Base-by-base conservation (phyloP, 257 asterid species). In the Ilex asprella region DNA sequence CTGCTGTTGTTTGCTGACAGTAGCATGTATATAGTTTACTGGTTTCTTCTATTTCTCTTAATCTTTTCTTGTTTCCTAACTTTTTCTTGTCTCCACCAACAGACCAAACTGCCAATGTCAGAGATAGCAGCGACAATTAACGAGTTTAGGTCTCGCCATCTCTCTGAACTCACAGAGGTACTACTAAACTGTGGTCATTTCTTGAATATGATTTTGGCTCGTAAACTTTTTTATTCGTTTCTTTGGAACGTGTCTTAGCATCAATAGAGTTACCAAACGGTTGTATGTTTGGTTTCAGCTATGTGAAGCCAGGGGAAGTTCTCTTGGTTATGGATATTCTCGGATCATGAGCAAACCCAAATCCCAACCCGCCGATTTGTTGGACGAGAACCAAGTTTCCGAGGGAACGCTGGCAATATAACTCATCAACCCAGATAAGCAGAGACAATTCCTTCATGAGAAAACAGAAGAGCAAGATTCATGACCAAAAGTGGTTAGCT, bases 91-190 rank as follows among this genome's bases (percentile, higher is more conserved):
- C 43, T 60, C 13, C 7, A 39, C 21, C 7, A 63, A 69, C 80
- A 89, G 97, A 92, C 96, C 67, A 93, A 93, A 76, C 74, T 93
- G 71, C 99, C 99, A 0, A 75, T 63, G 77, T 73, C 99, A 5
- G 99, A 93, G 85, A 93, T 93, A 76, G 94, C 88, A 7, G 81
- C 99, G 60, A 79, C 99, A 16, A 89, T 93, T 59, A 93, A 93
- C 3, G 99, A 93, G 76, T 93, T 89, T 61, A 87, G 99, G 76
- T 78, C 95, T 52, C 97, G 96, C 68, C 99, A 93, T 75, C 96
- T 93, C 66, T 82, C 99, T 30, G 99, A 93, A 86, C 96, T 93
- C 11, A 82, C 95, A 2, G 99, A 93, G 97, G 97, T 89, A 81
- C 30, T 69, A 68, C 27, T 21, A 52, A 47, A 3, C 30, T 16